phyloP scores from a whole-genome alignment of 1,139 yeast species.

The Scheffersomyces stambukii region DNA sequence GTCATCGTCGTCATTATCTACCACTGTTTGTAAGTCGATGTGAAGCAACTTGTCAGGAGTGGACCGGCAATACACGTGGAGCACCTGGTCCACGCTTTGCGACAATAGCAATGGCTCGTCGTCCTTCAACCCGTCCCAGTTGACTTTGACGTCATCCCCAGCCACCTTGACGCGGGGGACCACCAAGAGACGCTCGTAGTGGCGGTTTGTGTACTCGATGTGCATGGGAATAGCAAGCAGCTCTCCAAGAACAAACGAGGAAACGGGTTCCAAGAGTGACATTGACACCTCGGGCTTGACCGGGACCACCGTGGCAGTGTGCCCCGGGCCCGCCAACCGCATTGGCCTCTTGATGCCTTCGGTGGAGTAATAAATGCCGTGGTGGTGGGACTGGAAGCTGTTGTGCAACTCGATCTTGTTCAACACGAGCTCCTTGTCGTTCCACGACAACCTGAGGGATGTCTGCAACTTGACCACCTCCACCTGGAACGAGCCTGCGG shows the following conservation, averaged over 20 bases:
- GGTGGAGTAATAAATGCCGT: constrained; percentile 3
- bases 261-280: constrained; percentile 5
- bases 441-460: constrained; percentile 6
- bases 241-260: constrained; percentile 19
- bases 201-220: constrained; percentile 14
- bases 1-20: constrained; percentile 16
- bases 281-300: constrained; percentile 19
- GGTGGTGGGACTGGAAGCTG: constrained; percentile 1
- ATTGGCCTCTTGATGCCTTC: constrained; percentile 3
- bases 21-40: constrained; percentile 24
- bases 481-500: constrained; percentile 22
- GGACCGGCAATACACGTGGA: constrained; percentile 10
- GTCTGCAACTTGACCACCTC: constrained; percentile 14
- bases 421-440: constrained; percentile 6
- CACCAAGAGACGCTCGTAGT: constrained; percentile 6
- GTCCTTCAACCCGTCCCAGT: constrained; percentile 39
- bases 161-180: constrained; percentile 9
- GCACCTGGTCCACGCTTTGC: constrained; percentile 6
- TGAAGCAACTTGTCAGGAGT: constrained; percentile 3
- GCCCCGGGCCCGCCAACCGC: constrained; percentile 6
- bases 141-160: constrained; percentile 17
- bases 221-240: constrained; percentile 19
- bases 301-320: constrained; percentile 16
- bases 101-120: constrained; percentile 34
- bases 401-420: constrained; percentile 13